Conservation (phyloP, 345 rosid genomes). For the Geranium brycei region DNA sequence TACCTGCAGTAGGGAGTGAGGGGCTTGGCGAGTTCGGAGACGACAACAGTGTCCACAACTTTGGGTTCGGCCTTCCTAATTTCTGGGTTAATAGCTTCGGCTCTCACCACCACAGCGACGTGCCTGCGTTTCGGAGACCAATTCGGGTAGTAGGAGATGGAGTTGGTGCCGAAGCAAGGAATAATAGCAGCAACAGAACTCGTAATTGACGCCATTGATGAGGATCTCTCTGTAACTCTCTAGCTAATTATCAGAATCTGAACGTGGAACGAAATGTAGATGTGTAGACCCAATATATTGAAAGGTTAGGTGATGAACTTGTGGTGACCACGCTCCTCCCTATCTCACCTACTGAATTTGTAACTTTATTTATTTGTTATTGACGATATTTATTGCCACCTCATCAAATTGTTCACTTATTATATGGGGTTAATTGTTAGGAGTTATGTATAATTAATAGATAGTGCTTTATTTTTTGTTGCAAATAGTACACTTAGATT, state of each 20-base stretch:
- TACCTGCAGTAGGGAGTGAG: conserved; percentile 85
- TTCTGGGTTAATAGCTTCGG: conserved; percentile 50
- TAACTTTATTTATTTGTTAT: too few species aligned
- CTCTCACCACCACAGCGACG: conserved; percentile 34
- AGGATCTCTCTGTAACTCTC: not conserved
- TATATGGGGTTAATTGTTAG: too few species aligned
- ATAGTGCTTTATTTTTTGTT: too few species aligned
- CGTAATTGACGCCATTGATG: conserved; percentile 26
- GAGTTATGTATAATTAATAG: too few species aligned
- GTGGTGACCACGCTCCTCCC: conserved; percentile 43
- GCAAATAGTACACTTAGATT: too few species aligned
- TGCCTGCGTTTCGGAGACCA: conserved; percentile 18
- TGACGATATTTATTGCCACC: too few species aligned
- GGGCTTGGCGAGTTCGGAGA: conserved; percentile 67
- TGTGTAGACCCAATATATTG: not conserved
- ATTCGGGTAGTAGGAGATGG: too few species aligned
- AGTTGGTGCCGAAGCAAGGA: conserved; percentile 13
- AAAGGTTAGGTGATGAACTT: conserved; percentile 13
- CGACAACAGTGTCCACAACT: conserved; percentile 66
- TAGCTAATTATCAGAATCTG: not conserved
- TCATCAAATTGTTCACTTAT: too few species aligned
- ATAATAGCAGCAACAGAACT: conserved; percentile 11
- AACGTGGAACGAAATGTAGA: not conserved
- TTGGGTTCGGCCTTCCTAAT: conserved; percentile 77
- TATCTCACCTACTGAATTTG: too few species aligned